Base-by-base conservation (phyloP, 2,329 filamentous ascomycete genomes). In the Trichoderma hamatum region DNA sequence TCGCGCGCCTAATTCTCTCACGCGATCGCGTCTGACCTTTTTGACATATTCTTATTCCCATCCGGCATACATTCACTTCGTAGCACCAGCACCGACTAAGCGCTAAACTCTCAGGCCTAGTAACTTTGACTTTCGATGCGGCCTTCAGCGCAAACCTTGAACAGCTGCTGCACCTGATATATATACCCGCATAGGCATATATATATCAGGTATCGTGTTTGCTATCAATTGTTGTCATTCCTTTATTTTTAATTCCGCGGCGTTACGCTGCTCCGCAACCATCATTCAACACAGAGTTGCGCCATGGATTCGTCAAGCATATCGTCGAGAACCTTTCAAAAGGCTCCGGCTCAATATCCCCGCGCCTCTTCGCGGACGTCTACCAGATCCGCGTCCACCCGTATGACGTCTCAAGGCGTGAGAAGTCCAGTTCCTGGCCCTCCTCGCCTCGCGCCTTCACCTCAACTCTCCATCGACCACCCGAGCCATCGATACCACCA, bases 291-390 rank as follows among this genome's bases (percentile, higher is more conserved):
- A 49, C 43, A 21, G 3, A n/a, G 43, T 43, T 58, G 16, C 71
- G 71, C 6, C 54, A 81, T 81, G 79, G 79, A 81, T 16, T 65
- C 70, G 21, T 64, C 75, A 43, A 70, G 73, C 21, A 43, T 43
- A 19, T 43, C 39, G 39, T 51, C 69, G 14, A 75, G 75, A 34
- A 34, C 70, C 43, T 71, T 74, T n/a, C 74, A 76, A 28, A 74
- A 73, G 69, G 73, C 75, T 64, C 75, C 77, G 14, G 73, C 75
- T 67, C 73, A 76, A 9, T 75, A 80, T 70, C 77, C 80, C 71
- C 84, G 83, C 69, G 80, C 80, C 11, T 76, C 81, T 36, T 86
- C 84, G 16, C 80, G 83, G 70, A 81, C 83, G 24, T 85, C 83
- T 69, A 82, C 76, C 62, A 80, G 80, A 70, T 82, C 79, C 24